Evolutionary conservation across 306 rosid genomes (phyloP), one percentile per base, ranked within the genome.

Genomic region (Senna tora): DNA sequence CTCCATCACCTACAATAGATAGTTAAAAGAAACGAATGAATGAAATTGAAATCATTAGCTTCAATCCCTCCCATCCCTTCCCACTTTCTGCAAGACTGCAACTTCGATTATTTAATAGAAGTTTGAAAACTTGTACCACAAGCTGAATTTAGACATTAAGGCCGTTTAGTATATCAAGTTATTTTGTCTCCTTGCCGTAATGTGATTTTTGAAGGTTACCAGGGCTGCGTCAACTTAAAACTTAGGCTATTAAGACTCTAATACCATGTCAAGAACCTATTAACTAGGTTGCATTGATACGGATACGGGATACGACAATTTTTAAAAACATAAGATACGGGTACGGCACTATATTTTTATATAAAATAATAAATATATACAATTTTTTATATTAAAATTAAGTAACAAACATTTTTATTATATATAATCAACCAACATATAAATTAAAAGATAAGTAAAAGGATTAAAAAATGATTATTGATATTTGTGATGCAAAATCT

Each of bases 1-100:
- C 75, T 91, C 97, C 90, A 77, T 84, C 60, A 91, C 90, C 98
- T 93, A 79, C 55, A 74, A 55, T 51, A 79, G 67, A 67, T 71
- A 77, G 61, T 73, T 45, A 51, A 41, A 77, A 73, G 64, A 38
- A 34, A 80, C 57, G 19, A 81, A 77, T 32, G 8, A 63, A 42
- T 30, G 22, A 49, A 64, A 57, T 42, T 39, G 34, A 74, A 70
- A 71, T 15, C 16, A 56, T 62, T 55, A 58, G 60, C 10, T 43
- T 32, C 9, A 20, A 7, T 55, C 12, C 50, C 32, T 52, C 20
- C 50, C 12, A 45, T 8, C 50, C 32, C 41, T n/a, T 41, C 12
- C 39, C 0, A 22, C 36, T 59, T 32, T 25, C 30, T 5, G 10
- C 46, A 41, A 41, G 11, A 41, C 11, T 41, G 46, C 50, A 75